phyloP scores from a whole-genome alignment of 2,329 filamentous ascomycete species.

The Colletotrichum nymphaeae region DNA sequence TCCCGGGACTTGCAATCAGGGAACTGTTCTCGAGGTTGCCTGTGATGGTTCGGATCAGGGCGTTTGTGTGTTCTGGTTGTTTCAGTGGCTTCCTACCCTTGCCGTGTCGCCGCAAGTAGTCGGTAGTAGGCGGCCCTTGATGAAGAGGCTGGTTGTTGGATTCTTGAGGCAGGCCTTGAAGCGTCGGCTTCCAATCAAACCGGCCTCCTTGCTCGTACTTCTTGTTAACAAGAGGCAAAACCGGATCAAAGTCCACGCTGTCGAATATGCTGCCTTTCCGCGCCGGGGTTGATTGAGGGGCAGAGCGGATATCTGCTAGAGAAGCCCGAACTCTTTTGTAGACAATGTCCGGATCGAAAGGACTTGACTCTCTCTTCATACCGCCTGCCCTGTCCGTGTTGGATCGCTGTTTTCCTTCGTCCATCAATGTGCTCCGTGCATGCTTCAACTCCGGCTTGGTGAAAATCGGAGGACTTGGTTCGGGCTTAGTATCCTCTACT shows the following conservation, averaged over 20 bases:
- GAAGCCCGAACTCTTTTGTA: conserved; percentile 68
- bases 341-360: conserved; percentile 68
- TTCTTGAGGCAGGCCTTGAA: conserved; percentile 41
- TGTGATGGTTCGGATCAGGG: conserved; percentile 51
- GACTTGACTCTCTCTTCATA: conserved; percentile 65
- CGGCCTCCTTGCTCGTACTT: conserved; percentile 69
- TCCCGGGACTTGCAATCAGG: conserved; percentile 51
- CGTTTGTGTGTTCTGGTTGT: conserved; percentile 38
- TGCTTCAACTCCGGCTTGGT: conserved; percentile 71
- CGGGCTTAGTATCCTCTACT: conserved; percentile 26
- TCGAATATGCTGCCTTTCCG: conserved; percentile 63
- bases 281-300: conserved; percentile 37
- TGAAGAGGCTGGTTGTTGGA: conserved; percentile 43
- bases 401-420: conserved; percentile 50
- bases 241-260: conserved; percentile 65
- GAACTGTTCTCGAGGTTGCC: conserved; percentile 48
- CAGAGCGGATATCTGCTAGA: conserved; percentile 43
- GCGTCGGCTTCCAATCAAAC: conserved; percentile 58
- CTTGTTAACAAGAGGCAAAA: conserved; percentile 64
- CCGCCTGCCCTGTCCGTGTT: conserved; percentile 33
- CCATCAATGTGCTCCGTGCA: conserved; percentile 64
- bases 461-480: conserved; percentile 51
- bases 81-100: conserved; percentile 53
- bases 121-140: conserved; percentile 56
- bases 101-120: conserved; percentile 60